Evolutionary conservation across 257 asterid genomes (phyloP).

Genomic region (Plantago major): DNA sequence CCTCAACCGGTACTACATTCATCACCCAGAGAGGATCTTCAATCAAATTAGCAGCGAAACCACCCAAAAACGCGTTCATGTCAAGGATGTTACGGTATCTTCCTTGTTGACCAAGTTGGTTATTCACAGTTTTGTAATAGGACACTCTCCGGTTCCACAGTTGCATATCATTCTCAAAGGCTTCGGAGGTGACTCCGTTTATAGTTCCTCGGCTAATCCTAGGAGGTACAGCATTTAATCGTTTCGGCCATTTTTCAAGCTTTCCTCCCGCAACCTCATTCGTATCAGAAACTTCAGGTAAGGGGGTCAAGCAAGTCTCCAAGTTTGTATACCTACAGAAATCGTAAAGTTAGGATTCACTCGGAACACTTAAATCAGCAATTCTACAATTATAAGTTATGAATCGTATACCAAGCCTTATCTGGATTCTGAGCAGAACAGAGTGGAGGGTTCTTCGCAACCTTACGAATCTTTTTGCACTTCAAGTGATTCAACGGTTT

Average conservation of each 20-base stretch:
- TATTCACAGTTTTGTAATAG: constrained; percentile 61
- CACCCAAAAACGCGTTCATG: constrained; percentile 85
- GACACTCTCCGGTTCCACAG: constrained; percentile 71
- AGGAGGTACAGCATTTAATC: constrained; percentile 70
- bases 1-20: constrained; percentile 73
- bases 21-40: constrained; percentile 88
- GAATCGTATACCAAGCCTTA: constrained; percentile 54
- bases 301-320: constrained; percentile 77
- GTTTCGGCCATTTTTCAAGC: constrained; percentile 72
- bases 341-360: not conserved
- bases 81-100: constrained; percentile 85
- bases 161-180: constrained; percentile 38
- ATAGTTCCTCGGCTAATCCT: constrained; percentile 52
- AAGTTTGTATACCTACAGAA: constrained; percentile 68
- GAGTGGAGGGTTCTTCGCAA: constrained; percentile 56
- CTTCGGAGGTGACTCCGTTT: constrained; percentile 49
- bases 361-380: not conserved
- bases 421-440: constrained; percentile 71
- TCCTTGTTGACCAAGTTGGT: constrained; percentile 70
- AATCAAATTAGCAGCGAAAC: constrained; percentile 82
- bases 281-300: constrained; percentile 66
- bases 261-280: constrained; percentile 66
- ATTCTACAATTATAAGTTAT: not conserved
- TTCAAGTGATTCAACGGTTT: constrained; percentile 72
- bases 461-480: constrained; percentile 54